A percentile compares a stretch with the other conserved stretches of the same genome.
These are phyloP conservation scores for Parastagonospora nodorum DNA, from an alignment of 2,329 filamentous ascomycete genomes.

Conservation along the genomic window DNA sequence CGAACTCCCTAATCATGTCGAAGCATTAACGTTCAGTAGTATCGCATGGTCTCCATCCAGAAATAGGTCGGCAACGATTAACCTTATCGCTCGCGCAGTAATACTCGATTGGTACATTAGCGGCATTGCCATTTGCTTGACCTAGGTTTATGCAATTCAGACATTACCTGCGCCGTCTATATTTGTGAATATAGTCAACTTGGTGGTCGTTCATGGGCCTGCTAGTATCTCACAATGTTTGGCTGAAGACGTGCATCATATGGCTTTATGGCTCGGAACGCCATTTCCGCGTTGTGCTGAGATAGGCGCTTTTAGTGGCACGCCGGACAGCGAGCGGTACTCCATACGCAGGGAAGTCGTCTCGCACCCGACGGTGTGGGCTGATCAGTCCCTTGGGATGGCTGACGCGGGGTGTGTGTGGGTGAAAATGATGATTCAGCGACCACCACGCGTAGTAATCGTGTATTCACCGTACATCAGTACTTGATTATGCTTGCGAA, in stretches of 20 bases:
- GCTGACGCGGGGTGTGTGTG: conserved; percentile 25
- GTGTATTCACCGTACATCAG: too few species aligned
- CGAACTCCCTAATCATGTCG: background rate
- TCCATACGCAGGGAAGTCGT: conserved; percentile 4
- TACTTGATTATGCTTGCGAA: too few species aligned
- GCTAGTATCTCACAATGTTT: background rate
- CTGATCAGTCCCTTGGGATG: conserved; percentile 14
- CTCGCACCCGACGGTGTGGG: conserved; percentile 14
- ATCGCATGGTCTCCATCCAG: background rate
- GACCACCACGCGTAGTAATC: conserved; percentile 8
- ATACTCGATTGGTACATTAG: background rate
- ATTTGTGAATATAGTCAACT: too few species aligned
- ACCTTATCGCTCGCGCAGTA: background rate
- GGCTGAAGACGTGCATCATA: conserved; percentile 8
- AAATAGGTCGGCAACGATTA: background rate
- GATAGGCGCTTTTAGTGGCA: conserved; percentile 13
- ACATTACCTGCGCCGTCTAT: background rate
- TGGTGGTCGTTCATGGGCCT: background rate
- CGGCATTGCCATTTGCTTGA: background rate
- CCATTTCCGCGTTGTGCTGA: conserved; percentile 1
- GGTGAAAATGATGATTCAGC: conserved; percentile 14
- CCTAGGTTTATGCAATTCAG: background rate
- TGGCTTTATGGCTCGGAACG: conserved; percentile 9
- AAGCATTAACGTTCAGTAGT: background rate
- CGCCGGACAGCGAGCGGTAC: background rate